Evolutionary conservation across 2,329 filamentous ascomycete genomes (phyloP).

Genomic region (Sordariomycetes sp.): DNA sequence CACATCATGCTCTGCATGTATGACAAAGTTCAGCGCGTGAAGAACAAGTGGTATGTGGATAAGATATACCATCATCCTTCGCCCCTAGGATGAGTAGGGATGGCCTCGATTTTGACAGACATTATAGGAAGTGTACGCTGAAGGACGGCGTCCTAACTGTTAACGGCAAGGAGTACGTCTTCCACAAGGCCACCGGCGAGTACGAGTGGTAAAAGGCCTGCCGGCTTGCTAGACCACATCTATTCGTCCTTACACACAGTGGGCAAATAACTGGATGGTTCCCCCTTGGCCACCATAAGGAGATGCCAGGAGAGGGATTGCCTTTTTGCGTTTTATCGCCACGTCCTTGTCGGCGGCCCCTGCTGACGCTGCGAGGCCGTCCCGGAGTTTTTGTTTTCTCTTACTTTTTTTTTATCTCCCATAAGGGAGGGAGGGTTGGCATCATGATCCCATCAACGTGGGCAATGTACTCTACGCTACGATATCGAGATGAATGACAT

Average conservation of each 20-base stretch:
- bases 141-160: slow-evolving; percentile 94
- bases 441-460: not conserved
- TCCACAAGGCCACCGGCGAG: slow-evolving; percentile 94
- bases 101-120: not conserved
- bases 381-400: not conserved
- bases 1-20: slow-evolving; percentile 99
- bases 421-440: not conserved
- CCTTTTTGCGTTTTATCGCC: too few species aligned
- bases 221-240: too few species aligned
- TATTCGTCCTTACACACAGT: too few species aligned
- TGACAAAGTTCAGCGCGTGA: slow-evolving; percentile 96
- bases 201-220: slow-evolving; percentile 93
- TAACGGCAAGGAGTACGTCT: slow-evolving; percentile 91
- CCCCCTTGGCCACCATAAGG: too few species aligned
- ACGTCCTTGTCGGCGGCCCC: too few species aligned
- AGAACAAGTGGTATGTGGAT: slow-evolving; percentile 79
- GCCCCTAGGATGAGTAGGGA: not conserved
- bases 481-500: too few species aligned
- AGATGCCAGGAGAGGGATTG: too few species aligned
- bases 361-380: too few species aligned
- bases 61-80: not conserved
- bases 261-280: too few species aligned
- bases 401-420: not conserved
- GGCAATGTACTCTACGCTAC: too few species aligned
- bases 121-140: slow-evolving; percentile 81